A percentile compares a stretch with the other conserved stretches of the same genome.
phyloP scores from a whole-genome alignment of 257 asterid genomes.

The Solanum chiquidenum region DNA sequence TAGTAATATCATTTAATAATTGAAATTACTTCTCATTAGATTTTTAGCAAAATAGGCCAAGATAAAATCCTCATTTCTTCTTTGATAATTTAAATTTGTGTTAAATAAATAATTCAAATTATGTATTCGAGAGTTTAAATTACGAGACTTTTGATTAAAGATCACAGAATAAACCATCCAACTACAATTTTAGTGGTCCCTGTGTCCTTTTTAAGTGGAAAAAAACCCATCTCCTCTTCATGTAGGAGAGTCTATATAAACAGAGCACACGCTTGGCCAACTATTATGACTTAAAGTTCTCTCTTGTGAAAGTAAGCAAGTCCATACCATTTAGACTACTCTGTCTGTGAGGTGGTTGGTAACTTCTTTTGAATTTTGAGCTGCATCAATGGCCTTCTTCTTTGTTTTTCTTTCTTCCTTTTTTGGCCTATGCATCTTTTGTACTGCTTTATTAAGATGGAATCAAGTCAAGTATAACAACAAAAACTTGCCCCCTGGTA shows the following conservation, averaged over 20 bases:
- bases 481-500: constrained; percentile 87
- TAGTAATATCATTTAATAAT: too few relatives aligned
- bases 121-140: background rate
- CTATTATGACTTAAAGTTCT: constrained; percentile 14
- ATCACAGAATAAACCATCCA: fast-evolving
- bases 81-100: too few relatives aligned
- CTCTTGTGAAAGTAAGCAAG: constrained; percentile 23
- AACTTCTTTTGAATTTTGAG: constrained; percentile 20
- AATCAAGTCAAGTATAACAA: constrained; percentile 71
- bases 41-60: background rate
- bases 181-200: background rate
- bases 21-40: background rate
- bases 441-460: constrained; percentile 77
- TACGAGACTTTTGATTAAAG: background rate
- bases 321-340: constrained; percentile 28
- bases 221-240: background rate
- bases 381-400: constrained; percentile 54
- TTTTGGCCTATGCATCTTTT: constrained; percentile 57
- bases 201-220: background rate
- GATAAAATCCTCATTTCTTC: background rate
- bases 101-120: too few relatives aligned
- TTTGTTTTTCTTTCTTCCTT: constrained; percentile 36
- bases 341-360: constrained; percentile 29
- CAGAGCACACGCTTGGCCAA: constrained; percentile 59
- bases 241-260: constrained; percentile 38